Conservation (phyloP, 1,284 basidiomycete species). For the Phellinidium pouzarii region DNA sequence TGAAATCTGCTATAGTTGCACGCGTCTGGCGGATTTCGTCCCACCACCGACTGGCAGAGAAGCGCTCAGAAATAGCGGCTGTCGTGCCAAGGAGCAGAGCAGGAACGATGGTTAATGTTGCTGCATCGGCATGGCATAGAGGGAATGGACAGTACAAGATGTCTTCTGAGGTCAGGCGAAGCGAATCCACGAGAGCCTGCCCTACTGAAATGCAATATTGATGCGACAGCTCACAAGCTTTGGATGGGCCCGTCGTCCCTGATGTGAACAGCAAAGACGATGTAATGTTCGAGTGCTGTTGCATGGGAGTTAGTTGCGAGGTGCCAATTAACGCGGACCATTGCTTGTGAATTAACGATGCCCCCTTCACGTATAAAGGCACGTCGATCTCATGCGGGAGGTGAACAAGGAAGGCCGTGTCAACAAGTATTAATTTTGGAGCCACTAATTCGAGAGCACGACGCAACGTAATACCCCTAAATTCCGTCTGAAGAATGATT, state of each 20-base stretch:
- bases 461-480: constrained; percentile 3
- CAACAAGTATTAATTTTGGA: constrained; percentile 11
- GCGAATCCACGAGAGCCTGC: background rate
- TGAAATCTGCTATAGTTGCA: constrained; percentile 13
- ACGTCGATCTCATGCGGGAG: background rate
- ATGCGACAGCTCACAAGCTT: constrained; percentile 12
- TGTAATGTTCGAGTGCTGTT: background rate
- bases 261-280: constrained; percentile 13
- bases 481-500: constrained; percentile 10
- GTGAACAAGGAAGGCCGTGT: background rate
- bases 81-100: constrained; percentile 11
- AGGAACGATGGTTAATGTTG: constrained; percentile 10
- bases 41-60: constrained; percentile 15
- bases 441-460: constrained; percentile 4
- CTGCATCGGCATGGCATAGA: constrained; percentile 13
- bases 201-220: constrained; percentile 6
- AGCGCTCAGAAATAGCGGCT: constrained; percentile 5
- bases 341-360: background rate
- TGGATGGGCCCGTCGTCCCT: constrained; percentile 14
- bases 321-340: background rate
- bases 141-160: constrained; percentile 13
- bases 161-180: constrained; percentile 1
- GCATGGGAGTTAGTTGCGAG: background rate
- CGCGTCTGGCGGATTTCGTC: constrained; percentile 8
- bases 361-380: constrained; percentile 3